Base-by-base conservation (phyloP, 164 flowering plant genomes). In the Annona squamosa region DNA sequence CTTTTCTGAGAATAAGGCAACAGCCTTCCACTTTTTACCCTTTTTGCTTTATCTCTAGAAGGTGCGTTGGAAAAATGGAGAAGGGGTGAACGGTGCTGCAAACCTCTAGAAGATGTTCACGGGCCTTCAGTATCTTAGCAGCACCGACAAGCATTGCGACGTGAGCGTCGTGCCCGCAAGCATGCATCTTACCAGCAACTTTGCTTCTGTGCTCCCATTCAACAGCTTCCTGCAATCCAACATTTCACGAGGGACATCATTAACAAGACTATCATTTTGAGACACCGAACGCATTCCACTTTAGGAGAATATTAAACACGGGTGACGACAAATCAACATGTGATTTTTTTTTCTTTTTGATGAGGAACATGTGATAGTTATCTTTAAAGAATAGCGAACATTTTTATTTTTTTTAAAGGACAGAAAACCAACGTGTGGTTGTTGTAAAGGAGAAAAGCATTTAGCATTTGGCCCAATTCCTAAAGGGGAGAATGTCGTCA, bases 121-220 rank as follows among this genome's bases (percentile, higher is more conserved):
- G 87, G 64, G 75, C 46, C 81, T 89, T 91, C 69, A 94, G 72
- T 65, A 94, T 87, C 80, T 81, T 86, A 45, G 97, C 95, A 4
- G 97, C 97, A n/a, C 98, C 98, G 2, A 94, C 37, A 42, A 94
- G 91, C 98, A 94, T 94, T 3, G 97, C 85, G 2, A 89, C 93
- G 69, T 94, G 98, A 1, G 97, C 98, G 74, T 94, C 97, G 74
- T 94, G 98, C 16, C 98, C 98, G 81, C 98, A 94, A 46, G 97
- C 97, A 73, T 92, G 97, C 98, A 94, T 94, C 80, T 91, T 94
- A 1, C 97, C 97, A 0, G 79, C 78, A 44, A 83, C 82, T 80
- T 84, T 89, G 85, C 97, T 90, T 63, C 86, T 92, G 81, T 94
- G 88, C 75, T 89, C 88, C 98, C 97, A 94, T 66, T 91, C 97